These are phyloP conservation scores for Juncus effusus DNA, from an alignment of 176 grass and related monocot genomes.

Conservation along the genomic window DNA sequence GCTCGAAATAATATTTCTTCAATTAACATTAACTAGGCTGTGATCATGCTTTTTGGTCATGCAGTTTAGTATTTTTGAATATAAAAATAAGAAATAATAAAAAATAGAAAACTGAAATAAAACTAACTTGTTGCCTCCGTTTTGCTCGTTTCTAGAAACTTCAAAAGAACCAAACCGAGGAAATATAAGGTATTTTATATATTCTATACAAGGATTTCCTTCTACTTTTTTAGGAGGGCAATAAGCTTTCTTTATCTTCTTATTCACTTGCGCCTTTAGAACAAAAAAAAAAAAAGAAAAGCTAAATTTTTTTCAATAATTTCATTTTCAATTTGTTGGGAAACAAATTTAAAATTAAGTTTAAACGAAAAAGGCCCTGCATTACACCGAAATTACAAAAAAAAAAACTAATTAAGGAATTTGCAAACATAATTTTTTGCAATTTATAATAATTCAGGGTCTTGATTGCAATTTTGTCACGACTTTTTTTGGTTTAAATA, in stretches of 20 bases:
- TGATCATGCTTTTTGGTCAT: no score
- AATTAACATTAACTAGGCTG: no score
- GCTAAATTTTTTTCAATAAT: no score
- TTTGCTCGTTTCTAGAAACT: constrained; percentile 53
- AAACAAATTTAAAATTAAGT: no score
- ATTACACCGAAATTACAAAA: no score
- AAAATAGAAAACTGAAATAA: background rate
- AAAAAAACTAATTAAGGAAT: background rate
- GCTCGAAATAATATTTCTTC: background rate
- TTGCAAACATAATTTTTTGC: background rate
- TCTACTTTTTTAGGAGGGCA: constrained; percentile 75
- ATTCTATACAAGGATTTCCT: constrained; percentile 86
- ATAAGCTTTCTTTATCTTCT: constrained; percentile 94
- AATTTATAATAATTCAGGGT: background rate
- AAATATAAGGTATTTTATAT: constrained; percentile 84
- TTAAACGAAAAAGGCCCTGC: no score
- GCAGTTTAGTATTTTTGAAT: no score
- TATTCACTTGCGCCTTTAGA: constrained; percentile 71
- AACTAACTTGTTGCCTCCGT: constrained; percentile 79
- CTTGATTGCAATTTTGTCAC: no score
- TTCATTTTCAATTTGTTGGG: no score
- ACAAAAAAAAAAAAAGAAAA: no score
- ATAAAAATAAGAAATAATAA: no score
- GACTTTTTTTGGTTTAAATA: no score
- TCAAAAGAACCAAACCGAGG: constrained; percentile 89